Percentiles rank a stretch among this genome's conserved stretches.
Evolutionary conservation across 2,329 filamentous ascomycete genomes (phyloP).

Genomic region (Cladophialophora chaetospira): DNA sequence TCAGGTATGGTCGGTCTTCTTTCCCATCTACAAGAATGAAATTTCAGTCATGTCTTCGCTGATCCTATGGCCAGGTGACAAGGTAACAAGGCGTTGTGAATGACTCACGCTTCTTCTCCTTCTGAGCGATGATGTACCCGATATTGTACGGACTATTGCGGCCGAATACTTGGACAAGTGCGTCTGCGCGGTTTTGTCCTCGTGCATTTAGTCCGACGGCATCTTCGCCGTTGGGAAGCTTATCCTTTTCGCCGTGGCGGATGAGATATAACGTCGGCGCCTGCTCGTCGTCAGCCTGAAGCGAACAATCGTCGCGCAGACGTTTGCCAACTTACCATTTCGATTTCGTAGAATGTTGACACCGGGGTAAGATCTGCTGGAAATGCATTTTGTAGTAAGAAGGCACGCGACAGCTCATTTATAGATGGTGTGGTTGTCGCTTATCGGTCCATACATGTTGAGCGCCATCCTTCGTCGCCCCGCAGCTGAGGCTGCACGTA

Average conservation of each 20-base stretch:
- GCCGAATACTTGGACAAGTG: conserved; percentile 61
- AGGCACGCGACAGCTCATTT: background rate
- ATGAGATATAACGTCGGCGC: conserved; percentile 61
- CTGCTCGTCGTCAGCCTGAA: no score
- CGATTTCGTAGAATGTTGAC: no score
- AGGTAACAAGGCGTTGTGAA: background rate
- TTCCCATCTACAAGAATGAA: conserved; percentile 46
- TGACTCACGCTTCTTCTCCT: conserved; percentile 45
- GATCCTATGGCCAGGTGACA: no score
- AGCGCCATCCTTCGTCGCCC: no score
- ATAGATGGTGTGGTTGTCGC: background rate
- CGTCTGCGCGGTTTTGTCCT: conserved; percentile 61
- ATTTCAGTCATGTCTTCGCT: background rate
- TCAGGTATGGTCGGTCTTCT: conserved; percentile 57
- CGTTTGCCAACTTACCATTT: background rate
- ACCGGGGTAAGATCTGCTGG: no score
- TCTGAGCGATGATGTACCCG: conserved; percentile 60
- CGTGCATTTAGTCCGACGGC: conserved; percentile 45
- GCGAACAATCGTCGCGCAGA: background rate
- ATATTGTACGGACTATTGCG: conserved; percentile 56
- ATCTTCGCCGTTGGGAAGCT: conserved; percentile 47
- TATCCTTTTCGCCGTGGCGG: conserved; percentile 64
- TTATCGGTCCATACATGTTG: no score
- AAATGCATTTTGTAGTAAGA: background rate
- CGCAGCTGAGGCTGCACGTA: background rate